Conservation (phyloP, 345 rosid species). For the Salix dunnii region DNA sequence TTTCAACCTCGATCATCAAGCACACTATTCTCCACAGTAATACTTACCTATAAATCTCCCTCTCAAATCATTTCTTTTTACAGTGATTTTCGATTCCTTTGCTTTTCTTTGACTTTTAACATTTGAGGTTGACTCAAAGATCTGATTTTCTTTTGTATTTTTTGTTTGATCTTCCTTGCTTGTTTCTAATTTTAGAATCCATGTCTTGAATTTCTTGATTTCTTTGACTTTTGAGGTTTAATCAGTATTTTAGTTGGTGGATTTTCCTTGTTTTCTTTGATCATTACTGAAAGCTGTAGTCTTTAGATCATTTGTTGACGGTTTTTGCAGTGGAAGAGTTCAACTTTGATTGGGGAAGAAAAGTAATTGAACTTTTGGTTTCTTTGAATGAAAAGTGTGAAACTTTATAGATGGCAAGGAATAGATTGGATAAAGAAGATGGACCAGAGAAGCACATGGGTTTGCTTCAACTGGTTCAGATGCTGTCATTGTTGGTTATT, state of each 20-base stretch:
- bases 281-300: not conserved
- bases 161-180: not conserved
- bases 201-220: not conserved
- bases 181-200: not conserved
- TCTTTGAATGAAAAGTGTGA: slow-evolving; percentile 1
- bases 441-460: slow-evolving; percentile 34
- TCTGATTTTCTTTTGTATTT: not conserved
- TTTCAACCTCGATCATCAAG: not conserved
- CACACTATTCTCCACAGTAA: not conserved
- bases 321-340: not conserved
- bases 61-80: not conserved
- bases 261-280: not conserved
- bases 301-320: not conserved
- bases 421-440: slow-evolving; percentile 49
- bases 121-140: not conserved
- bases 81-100: not conserved
- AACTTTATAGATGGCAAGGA: slow-evolving; percentile 32
- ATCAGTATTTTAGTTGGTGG: not conserved
- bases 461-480: slow-evolving; percentile 61
- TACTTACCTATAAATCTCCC: not conserved
- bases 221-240: not conserved
- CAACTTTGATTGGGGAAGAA: not conserved
- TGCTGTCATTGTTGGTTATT: slow-evolving; percentile 65
- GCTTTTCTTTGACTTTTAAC: not conserved
- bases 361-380: not conserved